Evolutionary conservation across 176 grass and related monocot genomes (phyloP).

Genomic region (Musa beccarii): DNA sequence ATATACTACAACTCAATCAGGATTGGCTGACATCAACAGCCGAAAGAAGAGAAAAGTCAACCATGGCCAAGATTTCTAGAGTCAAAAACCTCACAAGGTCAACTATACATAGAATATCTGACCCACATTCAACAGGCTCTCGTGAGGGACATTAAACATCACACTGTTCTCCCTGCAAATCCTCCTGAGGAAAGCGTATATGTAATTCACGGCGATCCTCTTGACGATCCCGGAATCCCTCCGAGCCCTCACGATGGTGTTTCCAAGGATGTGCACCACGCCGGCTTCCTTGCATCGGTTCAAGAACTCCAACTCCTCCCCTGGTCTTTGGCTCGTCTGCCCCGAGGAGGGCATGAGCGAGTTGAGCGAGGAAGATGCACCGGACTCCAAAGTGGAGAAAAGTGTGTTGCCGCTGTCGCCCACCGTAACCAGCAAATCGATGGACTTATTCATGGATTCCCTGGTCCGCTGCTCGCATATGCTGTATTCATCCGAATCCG

Average conservation of each 20-base stretch:
- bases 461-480: slow-evolving; percentile 15
- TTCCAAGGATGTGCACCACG: slow-evolving; percentile 91
- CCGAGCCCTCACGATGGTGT: slow-evolving; percentile 68
- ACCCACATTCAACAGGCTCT: slow-evolving; percentile 84
- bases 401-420: slow-evolving; percentile 21
- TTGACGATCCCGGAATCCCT: slow-evolving; percentile 63
- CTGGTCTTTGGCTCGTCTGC: slow-evolving; percentile 32
- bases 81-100: not conserved
- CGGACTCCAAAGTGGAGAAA: slow-evolving; percentile 40
- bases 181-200: slow-evolving; percentile 84
- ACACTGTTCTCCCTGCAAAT: slow-evolving; percentile 93
- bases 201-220: slow-evolving; percentile 58
- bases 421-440: slow-evolving; percentile 13
- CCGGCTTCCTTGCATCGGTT: slow-evolving; percentile 76
- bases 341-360: slow-evolving; percentile 49
- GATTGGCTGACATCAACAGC: too few species aligned
- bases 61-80: too few species aligned
- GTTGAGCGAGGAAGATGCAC: slow-evolving; percentile 50
- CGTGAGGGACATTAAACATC: slow-evolving; percentile 77
- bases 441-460: not conserved
- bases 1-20: too few species aligned
- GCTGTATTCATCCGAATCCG: slow-evolving; percentile 70
- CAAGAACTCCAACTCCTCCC: slow-evolving; percentile 76
- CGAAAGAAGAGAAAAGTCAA: too few species aligned
- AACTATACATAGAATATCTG: slow-evolving; percentile 73